Evolutionary conservation across 2,329 filamentous ascomycete species (phyloP).

Genomic region (Sporothrix pallida): DNA sequence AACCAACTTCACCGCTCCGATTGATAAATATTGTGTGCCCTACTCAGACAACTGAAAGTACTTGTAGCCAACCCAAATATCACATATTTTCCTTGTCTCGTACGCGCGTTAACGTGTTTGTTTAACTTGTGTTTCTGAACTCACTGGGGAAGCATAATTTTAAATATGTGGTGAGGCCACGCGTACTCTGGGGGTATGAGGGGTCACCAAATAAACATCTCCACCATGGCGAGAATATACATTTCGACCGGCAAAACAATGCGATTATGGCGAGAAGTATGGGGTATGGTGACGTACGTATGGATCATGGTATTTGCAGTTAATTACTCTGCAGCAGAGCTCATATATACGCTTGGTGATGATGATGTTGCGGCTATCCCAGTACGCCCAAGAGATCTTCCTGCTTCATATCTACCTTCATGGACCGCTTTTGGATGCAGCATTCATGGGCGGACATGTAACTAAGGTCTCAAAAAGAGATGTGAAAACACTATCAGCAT

Average conservation of each 20-base stretch:
- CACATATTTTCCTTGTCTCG: too few species aligned
- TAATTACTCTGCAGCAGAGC: background rate
- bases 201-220: constrained; percentile 1
- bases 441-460: too few species aligned
- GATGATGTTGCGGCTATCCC: too few species aligned
- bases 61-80: too few species aligned
- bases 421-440: too few species aligned
- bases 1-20: too few species aligned
- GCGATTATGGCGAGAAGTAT: background rate
- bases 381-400: too few species aligned
- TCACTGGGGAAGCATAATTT: constrained; percentile 6
- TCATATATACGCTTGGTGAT: background rate
- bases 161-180: constrained; percentile 5
- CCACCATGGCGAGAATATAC: background rate
- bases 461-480: too few species aligned
- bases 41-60: too few species aligned
- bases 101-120: background rate
- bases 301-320: background rate
- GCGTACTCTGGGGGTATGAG: background rate
- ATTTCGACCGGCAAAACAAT: background rate
- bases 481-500: too few species aligned
- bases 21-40: too few species aligned
- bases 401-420: too few species aligned
- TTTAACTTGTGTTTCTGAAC: background rate
- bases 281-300: background rate